phyloP scores from a whole-genome alignment of 371 early-diverging fungal genomes.

The Actinomucor elegans region DNA sequence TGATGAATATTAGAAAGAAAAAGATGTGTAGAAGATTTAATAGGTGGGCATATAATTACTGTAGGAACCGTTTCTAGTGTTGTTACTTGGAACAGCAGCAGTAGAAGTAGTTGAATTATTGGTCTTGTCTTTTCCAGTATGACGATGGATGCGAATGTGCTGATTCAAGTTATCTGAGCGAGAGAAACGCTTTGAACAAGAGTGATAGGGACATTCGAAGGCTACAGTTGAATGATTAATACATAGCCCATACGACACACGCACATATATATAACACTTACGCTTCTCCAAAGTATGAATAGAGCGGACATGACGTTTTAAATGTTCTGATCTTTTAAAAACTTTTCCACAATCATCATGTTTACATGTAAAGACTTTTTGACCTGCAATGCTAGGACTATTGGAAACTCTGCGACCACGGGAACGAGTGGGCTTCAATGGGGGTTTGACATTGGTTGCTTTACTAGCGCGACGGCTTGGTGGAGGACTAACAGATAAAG shows the following conservation, averaged over 20 bases:
- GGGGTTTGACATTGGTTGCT: conserved; percentile 5
- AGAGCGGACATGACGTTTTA: conserved; percentile 76
- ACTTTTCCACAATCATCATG: conserved; percentile 67
- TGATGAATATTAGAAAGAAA: neutral
- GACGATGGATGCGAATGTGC: conserved; percentile 66
- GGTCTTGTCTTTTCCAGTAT: conserved; percentile 36
- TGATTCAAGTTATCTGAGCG: conserved; percentile 83
- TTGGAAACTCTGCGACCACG: conserved; percentile 39
- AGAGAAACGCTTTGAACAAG: conserved; percentile 81
- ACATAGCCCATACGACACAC: neutral
- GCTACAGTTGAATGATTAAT: conserved; percentile 30
- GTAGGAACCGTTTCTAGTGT: conserved; percentile 1
- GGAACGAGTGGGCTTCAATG: conserved; percentile 26
- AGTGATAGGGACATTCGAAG: conserved; percentile 64
- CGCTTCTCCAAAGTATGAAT: conserved; percentile 61
- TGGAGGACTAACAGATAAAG: conserved; percentile 5
- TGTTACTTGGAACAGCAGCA: neutral
- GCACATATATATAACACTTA: conserved; percentile 22
- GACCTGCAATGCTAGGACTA: conserved; percentile 39
- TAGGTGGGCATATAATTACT: conserved; percentile 25
- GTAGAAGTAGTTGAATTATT: conserved; percentile 4
- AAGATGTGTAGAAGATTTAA: conserved; percentile 4
- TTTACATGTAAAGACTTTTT: conserved; percentile 53
- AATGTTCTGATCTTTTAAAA: conserved; percentile 84
- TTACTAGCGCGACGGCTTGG: conserved; percentile 13